These are phyloP conservation scores for Yamadazyma pseudoaaseri DNA, from an alignment of 1,139 yeast species.

Conservation along the genomic window DNA sequence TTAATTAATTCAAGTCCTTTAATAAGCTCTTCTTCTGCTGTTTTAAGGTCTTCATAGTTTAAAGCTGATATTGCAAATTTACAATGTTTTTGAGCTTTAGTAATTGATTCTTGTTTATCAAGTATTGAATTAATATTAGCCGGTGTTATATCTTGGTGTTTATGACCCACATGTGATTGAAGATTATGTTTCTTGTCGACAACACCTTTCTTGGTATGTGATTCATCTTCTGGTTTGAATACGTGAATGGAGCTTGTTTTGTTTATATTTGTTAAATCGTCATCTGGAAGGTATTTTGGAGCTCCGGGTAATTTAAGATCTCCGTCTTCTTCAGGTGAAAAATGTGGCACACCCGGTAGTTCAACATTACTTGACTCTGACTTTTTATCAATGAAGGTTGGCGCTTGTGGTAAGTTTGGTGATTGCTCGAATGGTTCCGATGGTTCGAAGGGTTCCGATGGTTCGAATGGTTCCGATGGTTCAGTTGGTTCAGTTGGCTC, in stretches of 20 bases:
- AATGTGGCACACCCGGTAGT: constrained; percentile 33
- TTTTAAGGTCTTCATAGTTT: constrained; percentile 81
- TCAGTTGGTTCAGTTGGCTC: not conserved
- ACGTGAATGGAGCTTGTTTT: constrained; percentile 40
- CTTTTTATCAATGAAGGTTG: constrained; percentile 12
- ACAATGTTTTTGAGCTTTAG: constrained; percentile 81
- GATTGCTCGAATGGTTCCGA: not conserved
- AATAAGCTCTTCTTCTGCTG: constrained; percentile 76
- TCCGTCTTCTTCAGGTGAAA: constrained; percentile 28
- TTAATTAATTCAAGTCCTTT: constrained; percentile 50
- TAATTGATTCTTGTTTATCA: constrained; percentile 57
- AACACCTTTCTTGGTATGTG: not conserved
- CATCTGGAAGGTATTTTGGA: constrained; percentile 43
- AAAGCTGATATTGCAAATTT: constrained; percentile 92
- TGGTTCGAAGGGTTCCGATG: constrained; percentile 7
- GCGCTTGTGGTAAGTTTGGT: constrained; percentile 12
- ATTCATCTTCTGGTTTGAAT: constrained; percentile 24
- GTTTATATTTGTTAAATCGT: constrained; percentile 37
- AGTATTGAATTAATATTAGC: constrained; percentile 51
- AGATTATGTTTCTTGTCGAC: constrained; percentile 3
- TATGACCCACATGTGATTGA: not conserved
- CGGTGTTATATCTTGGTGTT: constrained; percentile 17
- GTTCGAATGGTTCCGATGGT: constrained; percentile 14
- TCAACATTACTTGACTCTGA: constrained; percentile 7
- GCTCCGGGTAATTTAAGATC: constrained; percentile 40